A percentile compares a stretch with the other conserved stretches of the same genome.
phyloP scores from a whole-genome alignment of 2,329 filamentous ascomycete species.

The Raffaelea deltoideospora region DNA sequence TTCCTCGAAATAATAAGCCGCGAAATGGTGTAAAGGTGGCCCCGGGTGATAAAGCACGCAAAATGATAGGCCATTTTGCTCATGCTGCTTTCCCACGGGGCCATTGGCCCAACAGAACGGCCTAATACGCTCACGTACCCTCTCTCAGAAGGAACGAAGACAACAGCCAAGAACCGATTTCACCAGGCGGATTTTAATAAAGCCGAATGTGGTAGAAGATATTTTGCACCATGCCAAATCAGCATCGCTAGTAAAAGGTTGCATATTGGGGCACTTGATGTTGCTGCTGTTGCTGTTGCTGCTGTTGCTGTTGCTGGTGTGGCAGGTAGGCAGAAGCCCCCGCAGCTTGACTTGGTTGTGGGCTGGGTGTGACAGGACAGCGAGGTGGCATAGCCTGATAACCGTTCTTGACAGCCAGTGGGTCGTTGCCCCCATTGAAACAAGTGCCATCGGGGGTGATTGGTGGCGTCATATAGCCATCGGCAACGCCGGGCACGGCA shows the following conservation, averaged over 20 bases:
- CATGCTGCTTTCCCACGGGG: too few species aligned
- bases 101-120: too few species aligned
- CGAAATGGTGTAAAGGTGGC: too few species aligned
- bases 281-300: conserved; percentile 10
- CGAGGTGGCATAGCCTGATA: conserved; percentile 31
- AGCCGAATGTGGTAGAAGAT: too few species aligned
- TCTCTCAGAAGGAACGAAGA: too few species aligned
- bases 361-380: conserved; percentile 49
- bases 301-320: conserved; percentile 19
- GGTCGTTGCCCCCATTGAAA: conserved; percentile 29
- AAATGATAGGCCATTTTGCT: too few species aligned
- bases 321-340: conserved; percentile 10
- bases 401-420: conserved; percentile 27
- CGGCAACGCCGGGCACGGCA: conserved; percentile 41
- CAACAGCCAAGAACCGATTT: too few species aligned
- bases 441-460: conserved; percentile 63
- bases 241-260: conserved; percentile 23
- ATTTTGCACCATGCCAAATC: conserved; percentile 4
- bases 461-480: conserved; percentile 71
- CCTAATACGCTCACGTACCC: too few species aligned
- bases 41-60: too few species aligned
- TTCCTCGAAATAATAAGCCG: conserved; percentile 1
- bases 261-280: conserved; percentile 30
- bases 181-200: too few species aligned
- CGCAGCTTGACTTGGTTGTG: conserved; percentile 34